Evolutionary conservation across 2,329 filamentous ascomycete genomes (phyloP).

Genomic region (Parastagonospora nodorum): DNA sequence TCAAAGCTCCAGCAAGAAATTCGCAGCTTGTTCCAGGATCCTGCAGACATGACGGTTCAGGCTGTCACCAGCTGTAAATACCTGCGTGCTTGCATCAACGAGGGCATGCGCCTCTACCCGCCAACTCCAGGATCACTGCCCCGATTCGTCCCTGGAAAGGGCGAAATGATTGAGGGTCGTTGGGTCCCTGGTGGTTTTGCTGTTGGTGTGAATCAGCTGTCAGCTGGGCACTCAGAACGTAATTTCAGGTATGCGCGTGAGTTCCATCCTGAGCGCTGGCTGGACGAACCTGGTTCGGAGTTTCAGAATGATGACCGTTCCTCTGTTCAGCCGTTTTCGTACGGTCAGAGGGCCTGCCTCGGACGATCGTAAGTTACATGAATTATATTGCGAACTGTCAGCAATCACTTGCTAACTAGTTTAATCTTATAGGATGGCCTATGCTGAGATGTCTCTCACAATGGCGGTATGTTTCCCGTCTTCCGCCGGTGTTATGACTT

Average conservation of each 20-base stretch:
- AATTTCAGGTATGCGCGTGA: constrained; percentile 24
- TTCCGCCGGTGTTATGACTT: too few relatives aligned
- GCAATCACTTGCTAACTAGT: too few relatives aligned
- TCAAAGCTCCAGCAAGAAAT: too few relatives aligned
- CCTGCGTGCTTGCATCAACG: constrained; percentile 20
- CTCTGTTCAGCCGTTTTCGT: constrained; percentile 29
- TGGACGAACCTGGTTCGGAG: constrained; percentile 3
- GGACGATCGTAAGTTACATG: not conserved
- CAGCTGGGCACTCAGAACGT: constrained; percentile 15
- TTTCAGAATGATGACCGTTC: constrained; percentile 36
- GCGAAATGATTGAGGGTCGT: constrained; percentile 17
- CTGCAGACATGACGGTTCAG: too few relatives aligned
- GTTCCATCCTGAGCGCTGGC: constrained; percentile 14
- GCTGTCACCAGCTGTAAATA: constrained; percentile 1
- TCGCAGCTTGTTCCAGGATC: too few relatives aligned
- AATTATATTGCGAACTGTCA: too few relatives aligned
- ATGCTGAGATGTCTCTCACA: too few relatives aligned
- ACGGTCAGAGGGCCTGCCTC: constrained; percentile 16
- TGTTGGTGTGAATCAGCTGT: constrained; percentile 20
- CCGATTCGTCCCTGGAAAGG: constrained; percentile 17
- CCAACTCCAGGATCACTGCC: constrained; percentile 17
- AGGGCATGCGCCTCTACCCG: constrained; percentile 20
- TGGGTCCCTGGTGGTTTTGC: constrained; percentile 23
- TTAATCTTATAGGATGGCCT: too few relatives aligned
- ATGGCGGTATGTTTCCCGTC: too few relatives aligned